These are phyloP conservation scores for Pythium periplocum DNA, from an alignment of 352 stramenopile species.

Conservation along the genomic window DNA sequence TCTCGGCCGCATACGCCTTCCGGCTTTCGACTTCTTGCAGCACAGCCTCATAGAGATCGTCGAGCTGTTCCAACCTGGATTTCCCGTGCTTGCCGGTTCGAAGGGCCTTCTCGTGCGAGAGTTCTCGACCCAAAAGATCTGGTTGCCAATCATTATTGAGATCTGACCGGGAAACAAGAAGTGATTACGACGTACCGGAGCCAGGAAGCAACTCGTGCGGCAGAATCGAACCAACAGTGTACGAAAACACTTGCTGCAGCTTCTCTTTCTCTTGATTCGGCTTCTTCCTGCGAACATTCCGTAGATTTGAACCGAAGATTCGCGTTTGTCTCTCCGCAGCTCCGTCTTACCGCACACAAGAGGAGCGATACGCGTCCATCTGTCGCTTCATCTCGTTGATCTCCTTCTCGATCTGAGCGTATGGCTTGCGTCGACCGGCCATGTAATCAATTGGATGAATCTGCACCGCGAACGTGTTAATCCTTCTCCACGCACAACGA, in stretches of 20 bases:
- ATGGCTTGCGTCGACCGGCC: constrained; percentile 44
- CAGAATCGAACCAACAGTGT: constrained; percentile 60
- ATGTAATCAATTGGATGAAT: constrained; percentile 60
- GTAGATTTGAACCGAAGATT: no score
- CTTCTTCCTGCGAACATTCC: constrained; percentile 16
- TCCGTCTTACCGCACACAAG: constrained; percentile 36
- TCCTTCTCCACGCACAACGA: no score
- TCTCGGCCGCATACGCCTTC: constrained; percentile 62
- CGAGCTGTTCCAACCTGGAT: constrained; percentile 40
- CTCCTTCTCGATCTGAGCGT: constrained; percentile 75
- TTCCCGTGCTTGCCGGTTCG: constrained; percentile 33
- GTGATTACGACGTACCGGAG: constrained; percentile 28
- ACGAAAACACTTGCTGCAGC: constrained; percentile 75
- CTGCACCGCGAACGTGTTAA: constrained; percentile 6
- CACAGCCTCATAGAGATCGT: constrained; percentile 59
- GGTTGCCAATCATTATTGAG: neutral
- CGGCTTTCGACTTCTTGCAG: constrained; percentile 54
- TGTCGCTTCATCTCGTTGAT: constrained; percentile 63
- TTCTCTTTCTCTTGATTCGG: constrained; percentile 82
- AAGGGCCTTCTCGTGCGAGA: constrained; percentile 43
- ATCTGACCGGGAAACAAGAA: neutral
- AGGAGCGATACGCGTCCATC: constrained; percentile 56
- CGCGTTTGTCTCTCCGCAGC: neutral
- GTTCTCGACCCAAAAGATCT: constrained; percentile 62
- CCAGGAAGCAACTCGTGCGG: constrained; percentile 63